Evolutionary conservation across 106 monocot genomes (phyloP), one percentile per base, ranked within the genome.

Genomic region (Amphibolis antarctica): DNA sequence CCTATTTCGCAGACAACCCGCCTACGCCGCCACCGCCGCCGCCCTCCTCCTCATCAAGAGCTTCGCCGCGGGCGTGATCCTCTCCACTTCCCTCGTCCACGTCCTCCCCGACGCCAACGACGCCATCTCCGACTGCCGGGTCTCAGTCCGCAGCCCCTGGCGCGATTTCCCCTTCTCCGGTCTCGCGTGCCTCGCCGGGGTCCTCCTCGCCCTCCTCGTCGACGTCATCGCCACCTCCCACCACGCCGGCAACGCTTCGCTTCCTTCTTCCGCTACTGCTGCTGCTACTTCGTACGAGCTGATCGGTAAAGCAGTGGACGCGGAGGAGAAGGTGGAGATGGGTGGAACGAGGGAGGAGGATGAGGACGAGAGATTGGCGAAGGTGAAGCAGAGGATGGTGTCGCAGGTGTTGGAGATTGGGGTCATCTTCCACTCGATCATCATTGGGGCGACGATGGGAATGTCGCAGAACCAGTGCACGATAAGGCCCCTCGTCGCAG

Each of bases 81-180:
- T 94, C 55, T 85, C 93, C 7, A 94, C 93, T 4, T 80, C 93
- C 49, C 89, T 94, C 61, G 93, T 94, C 68, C 93, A 94, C 55
- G 93, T 94, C 65, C 81, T 89, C 70, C 93, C 93, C 51, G 93
- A 94, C 62, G 89, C 93, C 60, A 83, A 78, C 85, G 76, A 47
- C 62, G 83, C 85, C 53, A 81, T 94, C 63, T 69, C 81, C 46
- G 83, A 82, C 74, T 81, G 85, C 73, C 82, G 77, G 68, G 68
- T 94, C 20, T 78, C 85, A 25, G 49, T 75, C 65, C 82, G 74
- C 47, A 80, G 74, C 69, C 93, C 81, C 21, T 89, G 80, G 85
- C 76, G 77, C 49, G 90, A 91, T 48, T 94, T 94, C 77, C 93
- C 93, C 70, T 94, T 94, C 76, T 74, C 93, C 44, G 93, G 93